phyloP scores from a whole-genome alignment of 768 basidiomycete species.

The Lyophyllum semitale region DNA sequence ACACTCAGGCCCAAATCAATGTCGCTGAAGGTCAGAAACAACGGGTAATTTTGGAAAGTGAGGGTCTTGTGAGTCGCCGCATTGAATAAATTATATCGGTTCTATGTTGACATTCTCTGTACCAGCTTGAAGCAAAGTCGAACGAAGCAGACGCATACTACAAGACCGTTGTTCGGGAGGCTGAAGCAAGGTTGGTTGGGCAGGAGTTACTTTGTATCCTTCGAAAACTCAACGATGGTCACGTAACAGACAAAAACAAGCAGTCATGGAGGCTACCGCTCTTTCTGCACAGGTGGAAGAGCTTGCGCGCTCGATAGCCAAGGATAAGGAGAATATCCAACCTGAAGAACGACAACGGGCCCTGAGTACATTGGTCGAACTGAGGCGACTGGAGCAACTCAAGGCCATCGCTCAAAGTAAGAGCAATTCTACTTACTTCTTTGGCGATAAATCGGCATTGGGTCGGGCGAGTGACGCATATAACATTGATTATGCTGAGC shows the following conservation, averaged over 20 bases:
- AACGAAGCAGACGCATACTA: constrained; percentile 57
- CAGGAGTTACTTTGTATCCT: neutral
- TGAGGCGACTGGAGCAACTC: constrained; percentile 53
- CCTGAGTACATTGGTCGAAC: constrained; percentile 44
- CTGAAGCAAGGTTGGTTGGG: constrained; percentile 47
- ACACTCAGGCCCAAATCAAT: constrained; percentile 60
- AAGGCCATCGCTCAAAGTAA: constrained; percentile 50
- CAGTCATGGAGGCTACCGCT: constrained; percentile 46
- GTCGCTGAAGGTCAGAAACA: constrained; percentile 62
- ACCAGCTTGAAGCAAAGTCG: constrained; percentile 47
- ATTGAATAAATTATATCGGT: neutral
- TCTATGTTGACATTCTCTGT: neutral
- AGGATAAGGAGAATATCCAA: constrained; percentile 27
- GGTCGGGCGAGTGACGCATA: constrained; percentile 40
- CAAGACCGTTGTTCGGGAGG: constrained; percentile 52
- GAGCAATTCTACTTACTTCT: constrained; percentile 60
- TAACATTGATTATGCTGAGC: constrained; percentile 50
- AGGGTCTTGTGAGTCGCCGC: constrained; percentile 43
- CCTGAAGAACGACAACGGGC: constrained; percentile 40
- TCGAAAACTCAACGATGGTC: neutral
- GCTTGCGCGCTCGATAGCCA: constrained; percentile 42
- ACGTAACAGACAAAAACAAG: constrained; percentile 36
- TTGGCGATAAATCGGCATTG: constrained; percentile 43
- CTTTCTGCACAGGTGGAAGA: constrained; percentile 50
- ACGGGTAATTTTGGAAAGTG: constrained; percentile 54